phyloP scores from a whole-genome alignment of 192 early-diverging fungal genomes.

The Entomortierella chlamydospora region DNA sequence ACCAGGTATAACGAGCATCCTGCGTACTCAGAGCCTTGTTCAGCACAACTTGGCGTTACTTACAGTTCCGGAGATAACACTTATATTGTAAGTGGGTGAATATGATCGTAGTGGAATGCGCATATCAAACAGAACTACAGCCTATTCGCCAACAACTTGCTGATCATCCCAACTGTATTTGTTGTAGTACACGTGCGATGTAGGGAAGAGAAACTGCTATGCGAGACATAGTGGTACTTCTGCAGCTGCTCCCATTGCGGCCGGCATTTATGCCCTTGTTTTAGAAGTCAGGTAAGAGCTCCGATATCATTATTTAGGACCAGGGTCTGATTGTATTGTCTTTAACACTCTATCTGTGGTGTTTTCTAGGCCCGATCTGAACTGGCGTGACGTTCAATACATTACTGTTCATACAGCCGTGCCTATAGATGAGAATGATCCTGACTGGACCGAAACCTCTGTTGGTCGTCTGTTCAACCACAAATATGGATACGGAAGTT shows the following conservation, averaged over 20 bases:
- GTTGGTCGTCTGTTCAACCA: conserved; percentile 83
- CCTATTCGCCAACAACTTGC: not conserved
- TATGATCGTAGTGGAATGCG: not conserved
- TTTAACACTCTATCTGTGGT: not conserved
- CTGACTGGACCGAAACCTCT: conserved; percentile 77
- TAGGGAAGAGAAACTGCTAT: conserved; percentile 78
- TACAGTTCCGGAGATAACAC: conserved; percentile 82
- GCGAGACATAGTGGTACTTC: conserved; percentile 87
- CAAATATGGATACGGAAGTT: conserved; percentile 91
- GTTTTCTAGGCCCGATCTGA: conserved; percentile 80
- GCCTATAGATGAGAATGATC: conserved; percentile 72
- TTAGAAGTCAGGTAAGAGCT: conserved; percentile 58
- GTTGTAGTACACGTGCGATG: conserved; percentile 77
- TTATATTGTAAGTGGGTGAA: conserved; percentile 76
- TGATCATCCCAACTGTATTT: not conserved
- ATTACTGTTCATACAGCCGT: conserved; percentile 81
- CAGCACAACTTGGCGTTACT: conserved; percentile 88
- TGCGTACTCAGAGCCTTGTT: conserved; percentile 87
- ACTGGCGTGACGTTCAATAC: conserved; percentile 92
- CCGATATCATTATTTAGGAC: not conserved
- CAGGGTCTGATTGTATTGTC: too few species aligned
- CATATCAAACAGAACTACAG: not conserved
- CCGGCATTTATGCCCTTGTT: conserved; percentile 88
- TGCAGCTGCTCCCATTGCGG: conserved; percentile 91
- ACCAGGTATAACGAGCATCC: conserved; percentile 83